A percentile compares a stretch with the other conserved stretches of the same genome.
Evolutionary conservation across 768 basidiomycete genomes (phyloP).

Genomic region (Fomitopsis pulvina): DNA sequence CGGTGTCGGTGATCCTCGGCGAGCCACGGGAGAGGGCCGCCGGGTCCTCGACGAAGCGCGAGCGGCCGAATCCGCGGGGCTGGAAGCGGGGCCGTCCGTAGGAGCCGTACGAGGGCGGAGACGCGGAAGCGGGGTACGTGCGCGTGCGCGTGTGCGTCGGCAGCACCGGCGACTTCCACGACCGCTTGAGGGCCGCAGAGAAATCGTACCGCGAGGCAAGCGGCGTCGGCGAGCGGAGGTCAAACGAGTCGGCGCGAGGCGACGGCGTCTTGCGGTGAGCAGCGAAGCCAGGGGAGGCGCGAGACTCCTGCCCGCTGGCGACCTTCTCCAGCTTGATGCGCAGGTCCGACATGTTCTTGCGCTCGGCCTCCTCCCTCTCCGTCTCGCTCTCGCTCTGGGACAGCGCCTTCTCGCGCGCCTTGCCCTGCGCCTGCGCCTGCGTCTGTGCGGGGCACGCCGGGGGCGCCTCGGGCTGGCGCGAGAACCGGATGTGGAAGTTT

Average conservation of each 20-base stretch:
- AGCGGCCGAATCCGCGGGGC: background rate
- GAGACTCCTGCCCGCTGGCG: constrained; percentile 28
- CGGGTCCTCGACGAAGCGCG: constrained; percentile 5
- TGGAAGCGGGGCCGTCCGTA: background rate
- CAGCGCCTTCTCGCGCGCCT: background rate
- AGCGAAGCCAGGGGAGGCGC: constrained; percentile 23
- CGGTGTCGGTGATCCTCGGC: constrained; percentile 39
- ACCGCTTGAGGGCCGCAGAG: constrained; percentile 39
- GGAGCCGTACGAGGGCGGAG: constrained; percentile 29
- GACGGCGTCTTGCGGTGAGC: constrained; percentile 16
- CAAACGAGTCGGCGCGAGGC: constrained; percentile 13
- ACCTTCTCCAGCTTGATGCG: constrained; percentile 63
- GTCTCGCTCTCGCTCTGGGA: constrained; percentile 13
- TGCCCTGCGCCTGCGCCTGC: background rate
- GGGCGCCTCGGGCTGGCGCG: constrained; percentile 20
- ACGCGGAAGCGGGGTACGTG: constrained; percentile 39
- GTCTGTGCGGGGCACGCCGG: constrained; percentile 12
- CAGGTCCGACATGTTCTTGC: constrained; percentile 53
- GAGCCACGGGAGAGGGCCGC: constrained; percentile 33
- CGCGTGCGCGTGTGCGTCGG: constrained; percentile 32
- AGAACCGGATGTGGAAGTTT: constrained; percentile 77
- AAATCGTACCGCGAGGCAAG: constrained; percentile 56
- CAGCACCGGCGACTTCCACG: constrained; percentile 31
- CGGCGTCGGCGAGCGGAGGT: constrained; percentile 27
- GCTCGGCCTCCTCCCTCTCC: constrained; percentile 20